Conservation (phyloP, 2,329 filamentous ascomycete species). For the Calonectria montana region DNA sequence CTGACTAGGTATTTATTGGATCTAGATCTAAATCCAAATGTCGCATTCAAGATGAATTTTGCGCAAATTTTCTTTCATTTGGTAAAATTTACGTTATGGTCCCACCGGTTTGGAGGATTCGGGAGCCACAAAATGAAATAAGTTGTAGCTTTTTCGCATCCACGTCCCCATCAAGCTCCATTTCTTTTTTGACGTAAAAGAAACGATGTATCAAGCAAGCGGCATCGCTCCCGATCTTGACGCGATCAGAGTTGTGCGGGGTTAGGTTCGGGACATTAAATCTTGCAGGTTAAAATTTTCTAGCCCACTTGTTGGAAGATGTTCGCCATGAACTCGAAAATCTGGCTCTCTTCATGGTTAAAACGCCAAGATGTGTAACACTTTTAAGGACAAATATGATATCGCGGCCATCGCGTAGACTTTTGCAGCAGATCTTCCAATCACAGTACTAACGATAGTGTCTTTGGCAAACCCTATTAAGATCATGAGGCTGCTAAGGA, state of each 20-base stretch:
- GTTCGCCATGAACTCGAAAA: no score
- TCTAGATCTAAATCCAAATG: neutral
- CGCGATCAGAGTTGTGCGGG: no score
- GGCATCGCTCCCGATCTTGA: neutral
- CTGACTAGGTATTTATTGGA: neutral
- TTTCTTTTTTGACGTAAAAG: neutral
- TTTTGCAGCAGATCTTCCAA: no score
- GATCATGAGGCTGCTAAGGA: no score
- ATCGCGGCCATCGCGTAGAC: no score
- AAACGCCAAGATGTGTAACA: neutral
- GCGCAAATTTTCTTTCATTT: neutral
- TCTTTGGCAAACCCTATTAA: no score
- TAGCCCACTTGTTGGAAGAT: no score
- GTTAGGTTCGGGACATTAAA: no score
- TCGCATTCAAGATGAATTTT: neutral
- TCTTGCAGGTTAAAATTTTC: no score
- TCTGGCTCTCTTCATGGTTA: neutral
- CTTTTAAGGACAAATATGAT: no score
- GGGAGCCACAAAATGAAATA: neutral
- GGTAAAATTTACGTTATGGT: conserved; percentile 1
- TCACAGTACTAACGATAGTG: no score
- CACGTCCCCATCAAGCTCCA: neutral
- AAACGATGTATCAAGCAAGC: neutral
- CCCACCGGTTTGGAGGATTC: neutral
- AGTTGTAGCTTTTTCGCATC: neutral